Evolutionary conservation across 1,284 basidiomycete species (phyloP).

Genomic region (Boletellus deceptivus): DNA sequence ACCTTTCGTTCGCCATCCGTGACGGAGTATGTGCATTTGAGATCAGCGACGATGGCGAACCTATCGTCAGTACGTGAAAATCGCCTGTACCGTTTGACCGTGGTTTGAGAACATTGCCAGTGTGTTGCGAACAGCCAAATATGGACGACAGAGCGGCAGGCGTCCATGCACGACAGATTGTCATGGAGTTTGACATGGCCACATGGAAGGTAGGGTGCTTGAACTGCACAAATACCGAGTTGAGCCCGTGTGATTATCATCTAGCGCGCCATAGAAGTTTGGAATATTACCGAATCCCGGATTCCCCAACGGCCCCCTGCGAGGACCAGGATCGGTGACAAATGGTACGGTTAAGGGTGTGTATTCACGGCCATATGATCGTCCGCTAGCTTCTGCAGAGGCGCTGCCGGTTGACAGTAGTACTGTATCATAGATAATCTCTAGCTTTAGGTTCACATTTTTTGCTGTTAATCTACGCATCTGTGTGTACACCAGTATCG

Average conservation of each 20-base stretch:
- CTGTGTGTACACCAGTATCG: background rate
- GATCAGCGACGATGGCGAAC: conserved; percentile 63
- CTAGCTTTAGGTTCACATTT: conserved; percentile 16
- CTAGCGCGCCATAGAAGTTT: conserved; percentile 78
- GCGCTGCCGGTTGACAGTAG: conserved; percentile 10
- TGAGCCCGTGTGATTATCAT: background rate
- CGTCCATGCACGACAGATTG: conserved; percentile 74
- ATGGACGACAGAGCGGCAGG: conserved; percentile 63
- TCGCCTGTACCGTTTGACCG: conserved; percentile 21
- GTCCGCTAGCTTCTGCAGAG: conserved; percentile 1
- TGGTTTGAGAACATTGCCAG: conserved; percentile 35
- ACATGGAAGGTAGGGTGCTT: conserved; percentile 67
- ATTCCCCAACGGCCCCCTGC: conserved; percentile 66
- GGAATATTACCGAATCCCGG: conserved; percentile 66
- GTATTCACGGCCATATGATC: background rate
- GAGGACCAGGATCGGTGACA: conserved; percentile 52
- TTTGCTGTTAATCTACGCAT: background rate
- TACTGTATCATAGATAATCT: conserved; percentile 21
- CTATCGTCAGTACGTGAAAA: conserved; percentile 60
- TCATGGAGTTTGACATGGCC: conserved; percentile 83
- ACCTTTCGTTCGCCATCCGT: conserved; percentile 86
- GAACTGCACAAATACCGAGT: background rate
- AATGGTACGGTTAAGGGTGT: conserved; percentile 63
- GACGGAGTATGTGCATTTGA: conserved; percentile 79
- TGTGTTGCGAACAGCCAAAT: conserved; percentile 59